Evolutionary conservation across 2,329 filamentous ascomycete species (phyloP).

Genomic region (Thielaviopsis ethacetica): DNA sequence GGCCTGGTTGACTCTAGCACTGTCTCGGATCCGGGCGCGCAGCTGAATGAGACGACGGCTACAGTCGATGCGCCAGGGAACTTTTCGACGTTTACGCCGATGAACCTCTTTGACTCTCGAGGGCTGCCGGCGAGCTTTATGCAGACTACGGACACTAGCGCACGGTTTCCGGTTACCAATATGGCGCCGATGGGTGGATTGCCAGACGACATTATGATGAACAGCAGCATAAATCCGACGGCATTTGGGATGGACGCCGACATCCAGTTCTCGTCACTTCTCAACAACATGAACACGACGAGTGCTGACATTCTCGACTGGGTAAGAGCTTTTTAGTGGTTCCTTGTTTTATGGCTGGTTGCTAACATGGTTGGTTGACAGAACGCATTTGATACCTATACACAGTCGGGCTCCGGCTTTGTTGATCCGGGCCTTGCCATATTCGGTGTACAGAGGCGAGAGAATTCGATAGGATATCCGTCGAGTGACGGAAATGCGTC

Average conservation of each 20-base stretch:
- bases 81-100: neutral
- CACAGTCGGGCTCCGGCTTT: slow-evolving; percentile 22
- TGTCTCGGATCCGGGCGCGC: too few relatives aligned
- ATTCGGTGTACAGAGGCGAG: neutral
- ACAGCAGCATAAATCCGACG: neutral
- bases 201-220: neutral
- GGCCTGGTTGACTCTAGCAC: neutral
- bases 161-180: neutral
- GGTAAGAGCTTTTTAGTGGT: slow-evolving; percentile 21
- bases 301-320: slow-evolving; percentile 24
- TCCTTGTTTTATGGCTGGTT: neutral
- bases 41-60: neutral
- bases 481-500: neutral
- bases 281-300: neutral
- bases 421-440: slow-evolving; percentile 6
- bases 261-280: neutral
- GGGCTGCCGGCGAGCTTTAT: neutral
- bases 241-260: neutral
- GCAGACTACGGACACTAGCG: neutral
- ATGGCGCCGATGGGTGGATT: neutral
- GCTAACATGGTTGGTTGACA: slow-evolving; percentile 16
- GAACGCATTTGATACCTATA: slow-evolving; percentile 41
- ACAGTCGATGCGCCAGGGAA: neutral
- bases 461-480: neutral
- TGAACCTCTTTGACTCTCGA: neutral